Conservation (phyloP, 1,284 basidiomycete genomes). For the Xerocomus nothofagi region DNA sequence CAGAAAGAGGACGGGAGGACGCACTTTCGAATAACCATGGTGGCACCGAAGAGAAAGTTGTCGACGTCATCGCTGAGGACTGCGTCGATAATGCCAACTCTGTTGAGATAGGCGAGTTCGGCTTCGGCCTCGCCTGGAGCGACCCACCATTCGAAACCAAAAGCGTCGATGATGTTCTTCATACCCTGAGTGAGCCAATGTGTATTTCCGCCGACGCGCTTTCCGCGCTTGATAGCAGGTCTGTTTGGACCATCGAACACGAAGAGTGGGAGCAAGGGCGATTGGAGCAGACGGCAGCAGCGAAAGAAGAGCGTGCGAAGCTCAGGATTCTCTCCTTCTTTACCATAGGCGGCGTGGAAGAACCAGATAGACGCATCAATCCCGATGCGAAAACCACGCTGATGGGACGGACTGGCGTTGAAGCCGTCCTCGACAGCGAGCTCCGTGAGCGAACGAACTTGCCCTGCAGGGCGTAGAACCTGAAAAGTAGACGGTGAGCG, state of each 20-base stretch:
- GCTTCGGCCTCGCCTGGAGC: slow-evolving; percentile 97
- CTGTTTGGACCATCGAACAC: slow-evolving; percentile 92
- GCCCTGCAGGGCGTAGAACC: slow-evolving; percentile 64
- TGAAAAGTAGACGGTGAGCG: slow-evolving; percentile 24
- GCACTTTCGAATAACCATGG: slow-evolving; percentile 76
- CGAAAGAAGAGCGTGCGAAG: slow-evolving; percentile 75
- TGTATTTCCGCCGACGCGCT: slow-evolving; percentile 60
- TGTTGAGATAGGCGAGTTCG: slow-evolving; percentile 87
- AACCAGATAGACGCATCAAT: slow-evolving; percentile 86
- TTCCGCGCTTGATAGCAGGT: slow-evolving; percentile 81
- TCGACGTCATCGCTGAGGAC: slow-evolving; percentile 94
- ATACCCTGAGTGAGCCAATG: slow-evolving; percentile 68
- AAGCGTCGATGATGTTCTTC: slow-evolving; percentile 82
- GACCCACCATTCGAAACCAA: slow-evolving; percentile 85
- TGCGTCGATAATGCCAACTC: slow-evolving; percentile 81
- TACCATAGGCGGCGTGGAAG: slow-evolving; percentile 72
- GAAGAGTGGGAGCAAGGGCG: slow-evolving; percentile 86
- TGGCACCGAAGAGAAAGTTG: slow-evolving; percentile 87
- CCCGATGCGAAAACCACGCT: slow-evolving; percentile 69
- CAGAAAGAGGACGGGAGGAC: slow-evolving; percentile 17
- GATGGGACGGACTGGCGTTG: slow-evolving; percentile 53
- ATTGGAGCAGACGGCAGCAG: slow-evolving; percentile 69
- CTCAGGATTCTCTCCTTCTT: slow-evolving; percentile 78
- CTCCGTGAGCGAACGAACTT: slow-evolving; percentile 64
- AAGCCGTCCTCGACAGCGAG: slow-evolving; percentile 72